Evolutionary conservation across 257 asterid genomes (phyloP).

Genomic region (Mentha longifolia): DNA sequence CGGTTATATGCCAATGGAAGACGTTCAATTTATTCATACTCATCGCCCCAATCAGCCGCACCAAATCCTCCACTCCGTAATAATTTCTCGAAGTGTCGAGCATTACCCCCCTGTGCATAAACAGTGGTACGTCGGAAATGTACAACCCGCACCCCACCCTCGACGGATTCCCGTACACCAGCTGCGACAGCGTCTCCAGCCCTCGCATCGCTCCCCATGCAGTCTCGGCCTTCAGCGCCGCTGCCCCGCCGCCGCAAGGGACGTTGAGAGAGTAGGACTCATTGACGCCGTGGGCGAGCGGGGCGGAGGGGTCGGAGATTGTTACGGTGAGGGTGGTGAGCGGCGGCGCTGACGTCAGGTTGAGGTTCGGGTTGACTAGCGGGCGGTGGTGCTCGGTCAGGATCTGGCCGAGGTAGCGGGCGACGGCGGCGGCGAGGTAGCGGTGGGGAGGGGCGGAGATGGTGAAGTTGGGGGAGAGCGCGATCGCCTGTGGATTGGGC

Average conservation of each 20-base stretch:
- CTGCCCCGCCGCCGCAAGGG: slow-evolving; percentile 41
- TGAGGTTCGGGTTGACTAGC: slow-evolving; percentile 54
- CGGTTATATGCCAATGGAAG: slow-evolving; percentile 96
- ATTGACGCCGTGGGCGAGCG: slow-evolving; percentile 69
- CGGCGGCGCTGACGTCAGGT: slow-evolving; percentile 50
- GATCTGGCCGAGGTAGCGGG: slow-evolving; percentile 60
- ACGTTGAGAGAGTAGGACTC: slow-evolving; percentile 77
- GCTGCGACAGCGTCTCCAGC: slow-evolving; percentile 85
- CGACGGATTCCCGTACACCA: slow-evolving; percentile 57
- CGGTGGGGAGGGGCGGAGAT: slow-evolving; percentile 53
- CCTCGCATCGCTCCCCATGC: slow-evolving; percentile 97
- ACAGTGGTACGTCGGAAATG: slow-evolving; percentile 70
- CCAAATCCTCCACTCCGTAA: slow-evolving; percentile 59
- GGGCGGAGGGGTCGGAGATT: slow-evolving; percentile 47
- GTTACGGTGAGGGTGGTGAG: slow-evolving; percentile 46
- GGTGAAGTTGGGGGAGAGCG: slow-evolving; percentile 62
- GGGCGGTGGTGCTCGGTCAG: slow-evolving; percentile 58
- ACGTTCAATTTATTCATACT: slow-evolving; percentile 93
- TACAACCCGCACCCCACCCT: slow-evolving; percentile 57
- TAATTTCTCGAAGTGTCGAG: slow-evolving; percentile 86
- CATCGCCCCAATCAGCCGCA: slow-evolving; percentile 72
- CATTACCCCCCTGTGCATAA: slow-evolving; percentile 68
- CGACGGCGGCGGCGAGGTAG: slow-evolving; percentile 60
- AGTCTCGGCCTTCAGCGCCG: slow-evolving; percentile 52
- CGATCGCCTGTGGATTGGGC: slow-evolving; percentile 63